Evolutionary conservation across 306 rosid genomes (phyloP), one percentile per base, ranked within the genome.

Genomic region (Malus sieversii): DNA sequence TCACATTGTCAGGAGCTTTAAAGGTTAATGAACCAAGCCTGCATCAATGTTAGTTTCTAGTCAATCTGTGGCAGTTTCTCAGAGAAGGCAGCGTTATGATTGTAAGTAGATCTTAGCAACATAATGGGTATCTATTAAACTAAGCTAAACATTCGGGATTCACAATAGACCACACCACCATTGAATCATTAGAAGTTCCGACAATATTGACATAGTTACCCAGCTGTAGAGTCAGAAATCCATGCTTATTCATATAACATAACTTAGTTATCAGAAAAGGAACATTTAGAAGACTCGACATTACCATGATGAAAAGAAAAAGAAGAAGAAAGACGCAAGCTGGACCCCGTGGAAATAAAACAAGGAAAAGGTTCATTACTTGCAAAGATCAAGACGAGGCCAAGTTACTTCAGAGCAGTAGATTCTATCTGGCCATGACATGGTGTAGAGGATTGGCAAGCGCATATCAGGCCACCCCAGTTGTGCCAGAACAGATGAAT

Each of bases 391-490:
- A 68, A 92, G 99, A 44, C 99, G 92, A n/a, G 99, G 99, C 99
- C 99, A 92, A 12, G 99, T 87, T 78, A 90, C 51, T 90, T 95
- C 99, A 48, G 99, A 95, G 78, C 98, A 95, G 74, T 90, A 83
- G 72, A 95, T 58, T 86, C 99, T 89, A 46, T 95, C 96, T 5
- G 99, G 99, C 99, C 99, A 95, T 68, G 99, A 92, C 84, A 95
- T 80, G 8, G 99, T 95, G 82, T 90, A 95, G n/a, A 92, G 96
- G 81, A 95, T 95, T 38, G 99, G 99, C 88, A 95, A 80, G 32
- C 99, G 99, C 99, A 95, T 95, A 76, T 92, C 98, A 53, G 99
- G 99, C 99, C 92, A 90, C 22, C 99, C 99, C 90, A 95, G 79
- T 76, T 95, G 99, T 45, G 98, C 99, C 84, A 95, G 75, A 82